Conservation (phyloP, 305 asterid species). For the Ilex paraguariensis region DNA sequence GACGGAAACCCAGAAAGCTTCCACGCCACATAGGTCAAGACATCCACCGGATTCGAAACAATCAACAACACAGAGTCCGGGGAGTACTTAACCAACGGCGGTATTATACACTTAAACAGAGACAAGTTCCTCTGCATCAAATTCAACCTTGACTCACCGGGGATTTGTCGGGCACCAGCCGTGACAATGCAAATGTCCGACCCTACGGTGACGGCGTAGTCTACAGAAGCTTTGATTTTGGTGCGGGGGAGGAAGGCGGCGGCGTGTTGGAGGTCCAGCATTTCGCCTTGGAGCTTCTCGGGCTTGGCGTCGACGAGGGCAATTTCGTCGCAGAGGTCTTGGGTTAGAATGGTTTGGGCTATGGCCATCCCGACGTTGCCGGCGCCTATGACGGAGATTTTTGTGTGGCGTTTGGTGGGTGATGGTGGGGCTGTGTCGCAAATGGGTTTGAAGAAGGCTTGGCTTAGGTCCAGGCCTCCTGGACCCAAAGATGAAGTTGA, state of each 20-base stretch:
- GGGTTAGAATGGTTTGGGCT: constrained; percentile 87
- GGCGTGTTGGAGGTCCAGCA: constrained; percentile 88
- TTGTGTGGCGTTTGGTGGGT: constrained; percentile 52
- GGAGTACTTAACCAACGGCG: constrained; percentile 58
- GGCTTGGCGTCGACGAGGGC: constrained; percentile 64
- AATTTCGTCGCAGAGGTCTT: constrained; percentile 73
- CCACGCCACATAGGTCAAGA: constrained; percentile 83
- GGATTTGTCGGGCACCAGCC: constrained; percentile 86
- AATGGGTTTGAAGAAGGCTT: constrained; percentile 59
- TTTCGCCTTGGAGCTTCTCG: constrained; percentile 79
- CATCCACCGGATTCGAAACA: constrained; percentile 85
- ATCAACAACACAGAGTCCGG: constrained; percentile 54
- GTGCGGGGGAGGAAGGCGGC: constrained; percentile 89
- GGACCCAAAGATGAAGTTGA: constrained; percentile 71
- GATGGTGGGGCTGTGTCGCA: constrained; percentile 38
- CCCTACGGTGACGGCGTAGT: constrained; percentile 50
- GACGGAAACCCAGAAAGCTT: constrained; percentile 67
- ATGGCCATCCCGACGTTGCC: constrained; percentile 98
- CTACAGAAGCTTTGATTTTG: constrained; percentile 55
- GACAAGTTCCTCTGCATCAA: constrained; percentile 64
- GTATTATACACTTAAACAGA: constrained; percentile 52
- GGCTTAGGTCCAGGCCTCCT: constrained; percentile 64
- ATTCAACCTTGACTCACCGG: constrained; percentile 76
- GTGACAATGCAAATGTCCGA: constrained; percentile 85
- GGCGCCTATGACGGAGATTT: constrained; percentile 77